Evolutionary conservation across 1,284 basidiomycete species (phyloP).

Genomic region (Ceratobasidium sp.): DNA sequence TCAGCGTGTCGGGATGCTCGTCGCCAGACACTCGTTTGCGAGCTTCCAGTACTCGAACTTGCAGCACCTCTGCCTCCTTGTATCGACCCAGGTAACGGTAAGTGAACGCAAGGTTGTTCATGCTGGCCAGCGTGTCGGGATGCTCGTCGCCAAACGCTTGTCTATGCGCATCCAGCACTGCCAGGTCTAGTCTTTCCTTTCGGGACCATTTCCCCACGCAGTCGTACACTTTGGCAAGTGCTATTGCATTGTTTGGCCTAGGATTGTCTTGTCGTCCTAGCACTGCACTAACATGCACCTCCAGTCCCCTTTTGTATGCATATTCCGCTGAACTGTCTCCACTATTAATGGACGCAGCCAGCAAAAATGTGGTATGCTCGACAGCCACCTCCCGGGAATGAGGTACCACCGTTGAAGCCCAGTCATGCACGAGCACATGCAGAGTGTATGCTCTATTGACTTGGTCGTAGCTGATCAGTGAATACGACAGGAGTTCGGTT

Average conservation of each 20-base stretch:
- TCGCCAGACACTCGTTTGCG: too few relatives aligned
- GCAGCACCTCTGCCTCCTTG: too few relatives aligned
- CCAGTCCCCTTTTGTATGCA: too few relatives aligned
- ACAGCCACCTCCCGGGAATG: not conserved
- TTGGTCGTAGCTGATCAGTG: too few relatives aligned
- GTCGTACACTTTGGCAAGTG: not conserved
- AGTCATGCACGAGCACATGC: constrained; percentile 8
- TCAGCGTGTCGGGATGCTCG: too few relatives aligned
- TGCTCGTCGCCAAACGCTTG: constrained; percentile 1
- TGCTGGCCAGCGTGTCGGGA: not conserved
- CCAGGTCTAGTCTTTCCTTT: not conserved
- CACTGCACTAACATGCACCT: not conserved
- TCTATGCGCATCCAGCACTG: not conserved
- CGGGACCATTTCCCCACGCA: too few relatives aligned
- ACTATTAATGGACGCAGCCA: not conserved
- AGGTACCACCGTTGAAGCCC: not conserved
- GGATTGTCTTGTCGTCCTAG: not conserved
- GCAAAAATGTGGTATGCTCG: not conserved
- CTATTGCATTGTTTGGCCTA: not conserved
- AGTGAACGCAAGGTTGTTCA: not conserved
- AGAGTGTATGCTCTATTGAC: too few relatives aligned
- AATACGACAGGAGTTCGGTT: too few relatives aligned
- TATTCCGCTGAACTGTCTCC: not conserved
- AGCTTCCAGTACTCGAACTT: too few relatives aligned
- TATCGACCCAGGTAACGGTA: not conserved